A percentile compares a stretch with the other conserved stretches of the same genome.
phyloP scores from a whole-genome alignment of 1,139 yeast species.

The Entelexis paramagnoliae region DNA sequence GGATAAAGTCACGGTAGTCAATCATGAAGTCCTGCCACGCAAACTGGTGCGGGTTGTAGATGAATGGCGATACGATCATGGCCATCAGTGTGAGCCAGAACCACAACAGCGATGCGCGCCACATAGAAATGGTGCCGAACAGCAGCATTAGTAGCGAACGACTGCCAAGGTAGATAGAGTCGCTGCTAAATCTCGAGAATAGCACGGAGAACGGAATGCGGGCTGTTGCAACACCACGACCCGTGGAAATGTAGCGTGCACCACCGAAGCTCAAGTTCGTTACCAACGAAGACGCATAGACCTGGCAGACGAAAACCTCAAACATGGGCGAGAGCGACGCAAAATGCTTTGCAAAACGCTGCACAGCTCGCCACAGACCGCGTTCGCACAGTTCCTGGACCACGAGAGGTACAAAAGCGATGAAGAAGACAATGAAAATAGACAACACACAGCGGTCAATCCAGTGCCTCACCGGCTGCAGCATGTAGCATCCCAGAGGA shows the following conservation, averaged over 20 bases:
- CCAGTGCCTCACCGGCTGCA: constrained; percentile 90
- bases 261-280: constrained; percentile 97
- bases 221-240: constrained; percentile 98
- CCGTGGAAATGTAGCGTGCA: constrained; percentile 97
- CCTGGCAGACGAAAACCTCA: constrained; percentile 97
- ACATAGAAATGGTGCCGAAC: constrained; percentile 84
- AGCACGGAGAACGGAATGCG: constrained; percentile 94
- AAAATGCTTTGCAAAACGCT: constrained; percentile 83
- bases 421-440: constrained; percentile 96
- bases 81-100: constrained; percentile 95
- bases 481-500: constrained; percentile 92
- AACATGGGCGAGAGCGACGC: constrained; percentile 88
- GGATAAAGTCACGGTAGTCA: constrained; percentile 94
- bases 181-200: constrained; percentile 94
- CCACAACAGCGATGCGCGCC: constrained; percentile 98
- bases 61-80: constrained; percentile 83
- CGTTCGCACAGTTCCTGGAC: constrained; percentile 96
- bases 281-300: constrained; percentile 80
- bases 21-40: constrained; percentile 98
- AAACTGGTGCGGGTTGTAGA: constrained; percentile 97
- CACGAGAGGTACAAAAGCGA: constrained; percentile 88
- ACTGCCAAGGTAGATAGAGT: constrained; percentile 94
- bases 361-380: constrained; percentile 92
- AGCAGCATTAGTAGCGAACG: constrained; percentile 79
- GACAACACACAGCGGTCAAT: constrained; percentile 94